Evolutionary conservation across 768 basidiomycete species (phyloP).

Genomic region (Pholiota conissans): DNA sequence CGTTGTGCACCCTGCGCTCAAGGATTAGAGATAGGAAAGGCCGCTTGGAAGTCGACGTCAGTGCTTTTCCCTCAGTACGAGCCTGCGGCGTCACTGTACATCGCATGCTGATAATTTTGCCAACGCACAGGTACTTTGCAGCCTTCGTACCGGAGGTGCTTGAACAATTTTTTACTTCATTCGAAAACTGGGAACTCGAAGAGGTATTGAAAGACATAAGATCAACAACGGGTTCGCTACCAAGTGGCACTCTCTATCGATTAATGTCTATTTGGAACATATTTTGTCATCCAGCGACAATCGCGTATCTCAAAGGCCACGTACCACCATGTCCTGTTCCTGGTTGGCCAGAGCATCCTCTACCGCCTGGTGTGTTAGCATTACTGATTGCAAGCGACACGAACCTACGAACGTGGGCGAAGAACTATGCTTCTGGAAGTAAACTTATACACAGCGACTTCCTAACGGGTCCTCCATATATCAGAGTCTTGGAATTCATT

Average conservation of each 20-base stretch:
- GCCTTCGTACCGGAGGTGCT: slow-evolving; percentile 55
- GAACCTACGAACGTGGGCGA: slow-evolving; percentile 62
- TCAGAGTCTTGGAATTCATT: slow-evolving; percentile 42
- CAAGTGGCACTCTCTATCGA: slow-evolving; percentile 58
- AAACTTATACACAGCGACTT: slow-evolving; percentile 47
- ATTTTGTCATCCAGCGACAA: slow-evolving; percentile 50
- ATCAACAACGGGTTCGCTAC: slow-evolving; percentile 27
- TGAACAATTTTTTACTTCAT: slow-evolving; percentile 56
- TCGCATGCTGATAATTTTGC: background rate
- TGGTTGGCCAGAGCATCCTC: slow-evolving; percentile 57
- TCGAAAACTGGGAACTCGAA: slow-evolving; percentile 67
- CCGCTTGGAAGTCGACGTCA: slow-evolving; percentile 67
- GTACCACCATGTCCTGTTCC: slow-evolving; percentile 36
- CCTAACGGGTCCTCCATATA: slow-evolving; percentile 51
- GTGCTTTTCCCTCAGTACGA: slow-evolving; percentile 29
- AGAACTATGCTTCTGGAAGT: slow-evolving; percentile 39
- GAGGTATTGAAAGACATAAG: slow-evolving; percentile 51
- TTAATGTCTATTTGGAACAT: slow-evolving; percentile 62
- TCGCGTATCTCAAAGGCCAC: slow-evolving; percentile 36
- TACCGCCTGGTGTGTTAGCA: slow-evolving; percentile 62
- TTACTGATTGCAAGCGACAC: slow-evolving; percentile 52
- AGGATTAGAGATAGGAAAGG: slow-evolving; percentile 63
- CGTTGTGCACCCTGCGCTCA: slow-evolving; percentile 73
- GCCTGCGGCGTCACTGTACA: background rate
- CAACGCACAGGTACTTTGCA: slow-evolving; percentile 63